Evolutionary conservation across 208 protist species (phyloP).

Genomic region (Acanthamoeba lenticulata): DNA sequence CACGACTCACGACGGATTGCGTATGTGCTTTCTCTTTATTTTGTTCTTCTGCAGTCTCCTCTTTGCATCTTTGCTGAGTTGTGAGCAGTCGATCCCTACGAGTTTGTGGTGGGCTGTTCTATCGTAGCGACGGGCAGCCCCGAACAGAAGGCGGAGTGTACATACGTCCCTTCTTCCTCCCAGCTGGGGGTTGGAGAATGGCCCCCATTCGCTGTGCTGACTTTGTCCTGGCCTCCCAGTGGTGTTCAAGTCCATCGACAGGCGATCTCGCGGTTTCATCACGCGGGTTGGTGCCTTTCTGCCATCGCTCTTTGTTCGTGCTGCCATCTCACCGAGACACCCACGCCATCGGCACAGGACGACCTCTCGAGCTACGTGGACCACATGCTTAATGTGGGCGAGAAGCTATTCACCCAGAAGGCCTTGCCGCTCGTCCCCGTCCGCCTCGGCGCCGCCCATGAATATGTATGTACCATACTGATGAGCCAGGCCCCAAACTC

Average conservation of each 20-base stretch:
- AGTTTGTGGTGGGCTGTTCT: slow-evolving; percentile 23
- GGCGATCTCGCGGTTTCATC: background rate
- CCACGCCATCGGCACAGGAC: background rate
- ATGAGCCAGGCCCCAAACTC: no score
- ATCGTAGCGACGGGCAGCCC: background rate
- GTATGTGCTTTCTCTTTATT: background rate
- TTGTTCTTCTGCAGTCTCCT: background rate
- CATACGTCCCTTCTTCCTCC: background rate
- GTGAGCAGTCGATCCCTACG: slow-evolving; percentile 54
- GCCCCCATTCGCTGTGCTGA: no score
- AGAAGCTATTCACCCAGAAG: slow-evolving; percentile 53
- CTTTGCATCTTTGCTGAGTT: background rate
- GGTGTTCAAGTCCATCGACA: slow-evolving; percentile 61
- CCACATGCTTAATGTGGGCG: slow-evolving; percentile 18
- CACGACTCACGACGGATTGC: background rate
- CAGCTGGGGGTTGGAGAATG: background rate
- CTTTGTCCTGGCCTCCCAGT: background rate
- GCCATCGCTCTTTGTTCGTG: background rate
- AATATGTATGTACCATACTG: no score
- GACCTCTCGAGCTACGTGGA: slow-evolving; percentile 13
- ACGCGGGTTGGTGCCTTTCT: background rate
- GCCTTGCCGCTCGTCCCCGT: background rate
- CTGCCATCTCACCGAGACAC: background rate
- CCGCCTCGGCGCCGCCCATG: slow-evolving; percentile 5
- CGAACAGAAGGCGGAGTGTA: slow-evolving; percentile 53